Evolutionary conservation across 1,139 yeast genomes (phyloP), one percentile per base, ranked within the genome.

Genomic region (Kurtzmaniella natalensis): DNA sequence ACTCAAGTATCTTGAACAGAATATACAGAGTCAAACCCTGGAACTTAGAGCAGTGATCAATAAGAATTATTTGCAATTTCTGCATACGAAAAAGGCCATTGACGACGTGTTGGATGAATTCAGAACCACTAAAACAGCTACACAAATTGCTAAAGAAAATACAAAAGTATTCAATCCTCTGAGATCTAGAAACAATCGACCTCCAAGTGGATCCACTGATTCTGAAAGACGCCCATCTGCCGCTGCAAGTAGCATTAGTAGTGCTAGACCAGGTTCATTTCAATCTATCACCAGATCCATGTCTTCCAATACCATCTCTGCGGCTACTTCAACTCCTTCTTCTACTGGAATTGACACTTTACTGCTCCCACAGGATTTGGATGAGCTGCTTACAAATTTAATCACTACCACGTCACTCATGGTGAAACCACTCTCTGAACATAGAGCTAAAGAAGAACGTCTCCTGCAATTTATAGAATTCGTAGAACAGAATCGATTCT

Each of bases 361-460:
- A 47, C 56, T 8, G 61, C 64, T 19, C n/a, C 29, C 19, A 18
- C 29, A 26, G n/a, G 69, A 63, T 24, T 50, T 74, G 22, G 75
- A 71, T 37, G 65, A 57, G 25, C 57, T 78, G 18, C 62, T 69
- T 30, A 65, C 62, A 34, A 68, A 70, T 41, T 59, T 79, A 27
- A 72, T 73, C 36, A 61, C 71, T 30, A 70, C 76, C n/a, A 81
- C 89, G 0, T 70, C 86, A 1, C 64, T 80, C 41, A 64, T 82
- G 53, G 72, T 87, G 42, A 77, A 88, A 41, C 97, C 97, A 0
- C 76, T 89, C 5, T 58, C 81, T 36, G 82, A 81, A 33, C 76
- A 78, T 37, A 72, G 77, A 38, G 61, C 68, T 7, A 78, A 76
- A 45, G 85, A 83, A 42, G 61, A 64, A 16, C 78, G 81, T 42